These are phyloP conservation scores for Xylaria sp. DNA, from an alignment of 2,329 filamentous ascomycete species.

Conservation along the genomic window DNA sequence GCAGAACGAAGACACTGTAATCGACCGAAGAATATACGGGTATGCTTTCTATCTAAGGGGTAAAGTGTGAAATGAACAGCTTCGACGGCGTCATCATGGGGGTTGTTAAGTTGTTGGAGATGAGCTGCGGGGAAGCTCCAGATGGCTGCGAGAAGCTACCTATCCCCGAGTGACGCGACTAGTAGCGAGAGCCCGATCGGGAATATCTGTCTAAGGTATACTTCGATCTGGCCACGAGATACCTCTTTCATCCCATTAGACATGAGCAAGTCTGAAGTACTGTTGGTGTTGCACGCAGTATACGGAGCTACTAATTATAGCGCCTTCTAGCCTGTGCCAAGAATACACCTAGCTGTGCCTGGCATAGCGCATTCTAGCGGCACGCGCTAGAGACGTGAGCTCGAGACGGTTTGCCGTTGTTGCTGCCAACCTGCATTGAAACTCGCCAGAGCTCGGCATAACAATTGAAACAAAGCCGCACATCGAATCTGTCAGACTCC, in stretches of 20 bases:
- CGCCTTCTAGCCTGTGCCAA: too few relatives aligned
- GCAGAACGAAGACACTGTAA: background rate
- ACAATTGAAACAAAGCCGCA: too few relatives aligned
- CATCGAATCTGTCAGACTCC: too few relatives aligned
- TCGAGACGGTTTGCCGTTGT: too few relatives aligned
- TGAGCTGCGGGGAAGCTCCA: background rate
- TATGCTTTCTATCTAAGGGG: background rate
- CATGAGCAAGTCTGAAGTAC: background rate
- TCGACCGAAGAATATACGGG: background rate
- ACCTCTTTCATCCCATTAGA: background rate
- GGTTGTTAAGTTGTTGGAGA: background rate
- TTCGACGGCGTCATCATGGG: background rate
- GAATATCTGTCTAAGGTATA: background rate
- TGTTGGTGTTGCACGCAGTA: background rate
- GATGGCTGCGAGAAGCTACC: background rate
- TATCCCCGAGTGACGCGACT: slow-evolving; percentile 18
- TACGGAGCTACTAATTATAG: background rate
- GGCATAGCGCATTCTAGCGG: too few relatives aligned
- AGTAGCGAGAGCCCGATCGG: background rate
- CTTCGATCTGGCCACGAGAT: background rate
- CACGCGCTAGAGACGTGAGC: too few relatives aligned
- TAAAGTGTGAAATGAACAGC: background rate
- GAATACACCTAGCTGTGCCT: too few relatives aligned
- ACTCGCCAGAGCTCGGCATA: too few relatives aligned
- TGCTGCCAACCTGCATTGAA: too few relatives aligned